A percentile compares a stretch with the other conserved stretches of the same genome.
phyloP scores from a whole-genome alignment of 139 green algal species.

The Mesotaenium endlicherianum region DNA sequence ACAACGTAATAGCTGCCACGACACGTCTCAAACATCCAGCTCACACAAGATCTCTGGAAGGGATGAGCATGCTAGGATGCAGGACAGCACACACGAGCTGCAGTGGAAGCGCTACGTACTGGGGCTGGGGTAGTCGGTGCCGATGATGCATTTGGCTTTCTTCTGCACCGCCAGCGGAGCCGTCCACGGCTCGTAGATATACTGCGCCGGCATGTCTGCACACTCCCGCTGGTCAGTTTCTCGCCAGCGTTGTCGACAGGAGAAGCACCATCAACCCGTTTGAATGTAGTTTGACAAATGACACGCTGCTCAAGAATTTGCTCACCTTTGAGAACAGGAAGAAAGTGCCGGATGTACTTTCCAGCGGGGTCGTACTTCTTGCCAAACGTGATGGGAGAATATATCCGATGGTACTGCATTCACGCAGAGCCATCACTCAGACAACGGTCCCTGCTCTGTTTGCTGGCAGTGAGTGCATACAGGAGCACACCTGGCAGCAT shows the following conservation, averaged over 20 bases:
- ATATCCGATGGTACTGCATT: constrained; percentile 66
- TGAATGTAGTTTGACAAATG: too few relatives aligned
- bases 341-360: constrained; percentile 79
- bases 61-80: not conserved
- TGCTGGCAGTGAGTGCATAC: not conserved
- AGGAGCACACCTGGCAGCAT: too few relatives aligned
- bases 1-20: not conserved
- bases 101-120: not conserved
- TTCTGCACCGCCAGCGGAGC: constrained; percentile 83
- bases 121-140: constrained; percentile 83
- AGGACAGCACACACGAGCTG: not conserved
- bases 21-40: not conserved
- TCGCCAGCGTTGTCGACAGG: too few relatives aligned
- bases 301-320: too few relatives aligned
- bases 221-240: not conserved
- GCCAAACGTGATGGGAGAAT: constrained; percentile 74
- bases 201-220: constrained; percentile 80
- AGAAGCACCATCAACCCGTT: too few relatives aligned
- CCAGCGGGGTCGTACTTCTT: constrained; percentile 91
- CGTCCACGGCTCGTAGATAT: constrained; percentile 95
- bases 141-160: constrained; percentile 80
- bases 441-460: not conserved
- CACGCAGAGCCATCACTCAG: too few relatives aligned
- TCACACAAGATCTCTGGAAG: not conserved
- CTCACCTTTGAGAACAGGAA: constrained; percentile 79